Base-by-base conservation (phyloP, 441 rosid species). In the Adansonia gregorii region DNA sequence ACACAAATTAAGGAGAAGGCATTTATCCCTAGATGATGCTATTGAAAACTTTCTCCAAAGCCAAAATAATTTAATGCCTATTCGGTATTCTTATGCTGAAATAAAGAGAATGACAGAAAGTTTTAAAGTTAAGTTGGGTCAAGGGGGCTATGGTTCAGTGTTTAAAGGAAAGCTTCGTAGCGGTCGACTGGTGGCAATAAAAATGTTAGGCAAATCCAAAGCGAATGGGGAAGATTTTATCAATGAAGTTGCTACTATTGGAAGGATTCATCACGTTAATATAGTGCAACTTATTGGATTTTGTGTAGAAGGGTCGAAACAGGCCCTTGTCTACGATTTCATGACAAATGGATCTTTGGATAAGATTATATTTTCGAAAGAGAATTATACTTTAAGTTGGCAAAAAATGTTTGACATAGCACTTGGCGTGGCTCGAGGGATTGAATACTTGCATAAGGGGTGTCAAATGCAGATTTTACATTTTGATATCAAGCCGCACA, bases 291-390 rank as follows among this genome's bases (percentile, higher is more conserved):
- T 67, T 1, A 9, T 43, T 43, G 52, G 71, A 19, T 67, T 67
- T 19, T 67, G 71, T 9, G 54, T 67, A 20, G 72, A 67, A 8
- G 9, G 55, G 11, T 19, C 72, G 3, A 67, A 45, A 45, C 54
- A 67, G 2, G 35, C 72, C 6, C 35, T 67, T 19, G 55, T 67
- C 0, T 67, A 67, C 6, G 82, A 85, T 73, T 83, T 76, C 60
- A 72, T 87, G 76, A 78, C 76, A 14, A 79, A 85, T 74, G 85
- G 87, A 43, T 86, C 89, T 3, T 85, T 88, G 3, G 86, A 85
- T 3, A 85, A 80, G 60, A 63, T 77, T 39, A 73, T 88, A 65
- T 72, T 67, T 56, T 31, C 83, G 5, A 78, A 76, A 31, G 75
- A 43, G 67, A 76, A 17, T 2, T 61, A 35, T 14, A 78, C 65